These are phyloP conservation scores for Amanita phalloides DNA, from an alignment of 768 basidiomycete species.

Conservation along the genomic window DNA sequence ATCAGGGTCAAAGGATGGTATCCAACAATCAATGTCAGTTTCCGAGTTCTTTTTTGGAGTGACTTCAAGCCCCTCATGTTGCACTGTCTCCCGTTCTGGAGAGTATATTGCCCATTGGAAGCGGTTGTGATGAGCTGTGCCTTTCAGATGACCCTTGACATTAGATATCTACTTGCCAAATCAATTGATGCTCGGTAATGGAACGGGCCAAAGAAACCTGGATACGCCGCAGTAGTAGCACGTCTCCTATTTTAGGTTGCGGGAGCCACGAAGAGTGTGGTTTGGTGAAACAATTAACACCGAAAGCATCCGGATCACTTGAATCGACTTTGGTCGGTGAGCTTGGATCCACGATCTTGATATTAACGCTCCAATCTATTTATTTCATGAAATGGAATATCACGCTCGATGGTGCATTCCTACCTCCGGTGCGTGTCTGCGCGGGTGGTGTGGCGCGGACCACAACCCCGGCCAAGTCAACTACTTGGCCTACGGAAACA, in stretches of 20 bases:
- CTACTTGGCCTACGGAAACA: slow-evolving; percentile 9
- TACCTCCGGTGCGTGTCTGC: slow-evolving; percentile 15
- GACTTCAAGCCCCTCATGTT: slow-evolving; percentile 24
- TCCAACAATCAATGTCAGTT: slow-evolving; percentile 28
- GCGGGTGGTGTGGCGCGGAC: slow-evolving; percentile 9
- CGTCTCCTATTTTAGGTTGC: slow-evolving; percentile 30
- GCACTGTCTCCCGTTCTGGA: slow-evolving; percentile 22
- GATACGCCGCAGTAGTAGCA: slow-evolving; percentile 38
- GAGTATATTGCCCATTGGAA: slow-evolving; percentile 49
- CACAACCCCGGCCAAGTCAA: slow-evolving; percentile 17
- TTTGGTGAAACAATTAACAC: slow-evolving; percentile 42
- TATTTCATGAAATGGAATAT: neutral
- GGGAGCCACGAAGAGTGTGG: slow-evolving; percentile 41
- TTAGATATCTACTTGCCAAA: neutral
- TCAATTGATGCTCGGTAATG: neutral
- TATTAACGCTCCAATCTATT: slow-evolving; percentile 34
- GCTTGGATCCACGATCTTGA: slow-evolving; percentile 45
- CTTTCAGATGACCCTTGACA: slow-evolving; percentile 17
- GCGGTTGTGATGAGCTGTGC: slow-evolving; percentile 33
- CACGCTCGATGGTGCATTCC: neutral
- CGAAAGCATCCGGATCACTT: slow-evolving; percentile 15
- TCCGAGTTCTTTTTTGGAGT: slow-evolving; percentile 24
- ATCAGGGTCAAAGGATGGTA: slow-evolving; percentile 33
- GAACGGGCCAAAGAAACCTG: slow-evolving; percentile 25
- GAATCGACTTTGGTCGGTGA: slow-evolving; percentile 20